Percentiles rank a stretch among this genome's conserved stretches.
Conservation (phyloP, 148 eudicot species). For the Cornus kousa region DNA sequence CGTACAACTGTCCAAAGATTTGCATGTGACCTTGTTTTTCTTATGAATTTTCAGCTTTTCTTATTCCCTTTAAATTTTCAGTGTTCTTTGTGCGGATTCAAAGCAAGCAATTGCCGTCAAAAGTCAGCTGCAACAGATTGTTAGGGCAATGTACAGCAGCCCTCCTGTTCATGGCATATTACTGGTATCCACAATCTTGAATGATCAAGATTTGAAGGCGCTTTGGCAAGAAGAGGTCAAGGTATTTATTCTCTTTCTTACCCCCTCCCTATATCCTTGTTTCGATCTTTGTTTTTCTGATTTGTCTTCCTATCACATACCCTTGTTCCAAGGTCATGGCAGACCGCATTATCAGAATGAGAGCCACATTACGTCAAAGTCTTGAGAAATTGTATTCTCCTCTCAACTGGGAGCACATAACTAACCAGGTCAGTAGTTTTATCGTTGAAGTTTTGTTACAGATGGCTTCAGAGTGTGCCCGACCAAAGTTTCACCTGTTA, state of each 20-base stretch:
- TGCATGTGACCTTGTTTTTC: too few relatives aligned
- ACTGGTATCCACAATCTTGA: conserved; percentile 44
- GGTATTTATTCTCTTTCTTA: conserved; percentile 3
- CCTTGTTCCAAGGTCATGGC: conserved; percentile 39
- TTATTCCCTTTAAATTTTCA: background rate
- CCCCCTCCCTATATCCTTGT: conserved; percentile 4
- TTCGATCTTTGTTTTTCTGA: background rate
- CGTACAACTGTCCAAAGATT: too few relatives aligned
- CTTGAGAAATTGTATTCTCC: conserved; percentile 8
- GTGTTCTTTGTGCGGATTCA: conserved; percentile 8
- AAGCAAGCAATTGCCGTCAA: conserved; percentile 6
- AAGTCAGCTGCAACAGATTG: conserved; percentile 54
- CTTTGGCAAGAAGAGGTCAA: conserved; percentile 9
- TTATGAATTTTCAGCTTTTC: background rate
- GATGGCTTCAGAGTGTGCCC: background rate
- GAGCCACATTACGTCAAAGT: conserved; percentile 35
- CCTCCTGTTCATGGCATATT: conserved; percentile 59
- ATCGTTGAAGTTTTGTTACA: background rate
- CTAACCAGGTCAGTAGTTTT: conserved; percentile 38
- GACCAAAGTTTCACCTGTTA: background rate
- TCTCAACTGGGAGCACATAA: conserved; percentile 12
- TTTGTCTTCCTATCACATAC: too few relatives aligned
- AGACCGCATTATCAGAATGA: conserved; percentile 50
- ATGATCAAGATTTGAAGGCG: conserved; percentile 18
- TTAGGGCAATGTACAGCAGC: conserved; percentile 49